These are phyloP conservation scores for Myriangium duriaei DNA, from an alignment of 2,329 filamentous ascomycete species.

Conservation along the genomic window DNA sequence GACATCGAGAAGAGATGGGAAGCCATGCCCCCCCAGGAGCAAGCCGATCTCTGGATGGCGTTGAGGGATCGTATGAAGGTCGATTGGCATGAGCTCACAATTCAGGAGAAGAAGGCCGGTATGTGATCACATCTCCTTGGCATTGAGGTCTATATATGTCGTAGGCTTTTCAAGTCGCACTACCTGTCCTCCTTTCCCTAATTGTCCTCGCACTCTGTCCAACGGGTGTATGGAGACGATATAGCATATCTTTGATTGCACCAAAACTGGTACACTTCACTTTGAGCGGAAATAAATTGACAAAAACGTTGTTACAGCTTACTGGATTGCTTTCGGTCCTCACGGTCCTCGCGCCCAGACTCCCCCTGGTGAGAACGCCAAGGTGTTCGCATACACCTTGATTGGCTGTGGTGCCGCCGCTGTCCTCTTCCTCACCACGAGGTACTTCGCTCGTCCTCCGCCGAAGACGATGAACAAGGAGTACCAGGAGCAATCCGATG, in stretches of 20 bases:
- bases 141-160: too few species aligned
- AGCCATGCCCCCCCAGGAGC: conserved; percentile 92
- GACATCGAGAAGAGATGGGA: conserved; percentile 99
- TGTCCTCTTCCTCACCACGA: conserved; percentile 59
- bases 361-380: conserved; percentile 74
- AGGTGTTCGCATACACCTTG: conserved; percentile 60
- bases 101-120: conserved; percentile 99
- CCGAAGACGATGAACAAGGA: conserved; percentile 92
- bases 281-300: too few species aligned
- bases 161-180: conserved; percentile 1
- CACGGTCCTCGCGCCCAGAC: conserved; percentile 79
- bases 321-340: conserved; percentile 96
- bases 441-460: conserved; percentile 56
- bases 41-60: conserved; percentile 98
- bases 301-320: conserved; percentile 51
- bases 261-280: too few species aligned
- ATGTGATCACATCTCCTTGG: conserved; percentile 35
- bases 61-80: conserved; percentile 97
- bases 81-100: conserved; percentile 87
- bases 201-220: too few species aligned
- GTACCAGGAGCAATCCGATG: conserved; percentile 91
- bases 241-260: too few species aligned
- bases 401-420: conserved; percentile 55
- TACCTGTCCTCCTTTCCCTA: not conserved
- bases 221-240: too few species aligned